These are phyloP conservation scores for Purpureocillium lavendulum DNA, from an alignment of 2,329 filamentous ascomycete genomes.

Conservation along the genomic window DNA sequence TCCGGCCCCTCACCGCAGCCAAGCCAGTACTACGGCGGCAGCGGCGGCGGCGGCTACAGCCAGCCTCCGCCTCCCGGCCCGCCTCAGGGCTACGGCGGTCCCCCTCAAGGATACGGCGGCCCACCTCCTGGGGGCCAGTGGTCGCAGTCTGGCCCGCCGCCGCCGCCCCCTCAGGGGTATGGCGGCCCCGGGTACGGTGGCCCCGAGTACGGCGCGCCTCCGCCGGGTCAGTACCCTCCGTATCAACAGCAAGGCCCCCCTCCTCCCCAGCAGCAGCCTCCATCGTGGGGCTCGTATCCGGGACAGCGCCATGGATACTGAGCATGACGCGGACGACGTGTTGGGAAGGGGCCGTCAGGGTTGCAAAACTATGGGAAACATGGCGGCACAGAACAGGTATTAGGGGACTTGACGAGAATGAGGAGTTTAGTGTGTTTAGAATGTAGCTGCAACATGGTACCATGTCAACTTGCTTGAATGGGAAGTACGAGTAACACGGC, in stretches of 20 bases:
- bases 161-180: constrained; percentile 9
- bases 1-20: constrained; percentile 24
- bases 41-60: constrained; percentile 12
- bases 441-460: too few species aligned
- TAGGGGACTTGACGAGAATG: too few species aligned
- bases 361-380: too few species aligned
- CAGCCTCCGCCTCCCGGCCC: constrained; percentile 18
- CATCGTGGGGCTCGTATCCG: constrained; percentile 28
- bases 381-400: too few species aligned
- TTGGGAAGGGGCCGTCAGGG: too few species aligned
- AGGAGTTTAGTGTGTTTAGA: too few species aligned
- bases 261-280: constrained; percentile 13
- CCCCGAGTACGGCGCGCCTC: too few species aligned
- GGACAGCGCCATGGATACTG: constrained; percentile 28
- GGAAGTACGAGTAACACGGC: too few species aligned
- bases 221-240: constrained; percentile 12
- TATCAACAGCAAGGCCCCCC: constrained; percentile 15
- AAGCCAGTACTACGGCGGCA: constrained; percentile 16
- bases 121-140: constrained; percentile 11
- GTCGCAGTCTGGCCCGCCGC: constrained; percentile 3
- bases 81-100: constrained; percentile 15
- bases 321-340: too few species aligned
- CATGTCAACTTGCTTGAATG: too few species aligned
- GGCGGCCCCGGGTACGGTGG: constrained; percentile 15
- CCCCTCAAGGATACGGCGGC: constrained; percentile 14